Evolutionary conservation across 2,329 filamentous ascomycete species (phyloP), one percentile per base, ranked within the genome.

Genomic region (Colletotrichum caudatum): DNA sequence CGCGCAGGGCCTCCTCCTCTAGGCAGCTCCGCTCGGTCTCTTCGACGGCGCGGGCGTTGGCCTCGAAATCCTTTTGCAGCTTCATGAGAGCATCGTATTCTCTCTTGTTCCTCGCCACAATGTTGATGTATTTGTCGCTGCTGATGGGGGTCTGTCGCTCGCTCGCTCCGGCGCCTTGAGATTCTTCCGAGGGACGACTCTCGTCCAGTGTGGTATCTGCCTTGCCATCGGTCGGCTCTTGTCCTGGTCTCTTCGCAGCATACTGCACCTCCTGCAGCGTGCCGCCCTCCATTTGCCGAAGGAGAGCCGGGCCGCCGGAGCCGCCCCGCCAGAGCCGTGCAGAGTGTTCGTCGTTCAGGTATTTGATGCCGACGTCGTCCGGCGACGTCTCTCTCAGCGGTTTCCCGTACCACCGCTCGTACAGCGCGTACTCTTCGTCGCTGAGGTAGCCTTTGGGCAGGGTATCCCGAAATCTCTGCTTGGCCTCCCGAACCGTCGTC

Each of bases 381-480:
- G 88, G 85, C 9, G 77, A 80, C 2, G 89, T 91, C 64, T 88
- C 86, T 53, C 90, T 86, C 73, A 93, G 79, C 2, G 94, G 94
- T 44, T 91, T 85, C 1, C 95, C 95, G 79, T 96, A 98, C 20
- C 97, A 82, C 74, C 94, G 87, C 78, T 92, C 90, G 80, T 97
- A 97, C 0, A 97, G 83, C 59, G 83, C 84, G 76, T 92, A 91
- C 79, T 97, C 94, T 64, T 92, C 88, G 1, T 87, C 85, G 44
- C 85, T 90, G 63, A 98, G 81, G 76, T 93, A 89, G 44, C 87
- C 90, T 41, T 90, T 88, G 0, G 95, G 95, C 33, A 98, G 81
- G 0, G 87, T 91, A 77, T 96, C 91, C 73, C 94, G 92, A 79
- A 94, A 97, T 11, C 89, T 86, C 74, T 93, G 91, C 76, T 92